A percentile compares a stretch with the other conserved stretches of the same genome.
These are phyloP conservation scores for Scheffersomyces insectosa DNA, from an alignment of 1,139 yeast species.

Conservation along the genomic window DNA sequence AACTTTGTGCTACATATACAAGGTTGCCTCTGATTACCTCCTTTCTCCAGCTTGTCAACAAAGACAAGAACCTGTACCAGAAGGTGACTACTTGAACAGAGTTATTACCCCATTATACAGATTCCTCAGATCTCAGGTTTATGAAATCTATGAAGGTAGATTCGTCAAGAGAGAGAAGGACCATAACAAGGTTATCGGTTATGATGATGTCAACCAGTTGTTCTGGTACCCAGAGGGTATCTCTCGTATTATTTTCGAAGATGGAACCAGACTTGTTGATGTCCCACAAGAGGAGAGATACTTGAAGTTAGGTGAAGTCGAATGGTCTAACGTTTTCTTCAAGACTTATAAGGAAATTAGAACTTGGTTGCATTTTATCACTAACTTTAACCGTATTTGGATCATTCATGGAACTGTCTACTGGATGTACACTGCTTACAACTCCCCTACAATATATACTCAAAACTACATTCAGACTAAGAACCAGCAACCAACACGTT, in stretches of 20 bases:
- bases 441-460: conserved; percentile 90
- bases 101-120: conserved; percentile 90
- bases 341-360: conserved; percentile 96
- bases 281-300: conserved; percentile 88
- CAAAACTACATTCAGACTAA: conserved; percentile 78
- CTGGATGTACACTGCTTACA: conserved; percentile 95
- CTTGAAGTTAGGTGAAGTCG: conserved; percentile 86
- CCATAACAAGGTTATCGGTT: conserved; percentile 92
- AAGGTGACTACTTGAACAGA: conserved; percentile 93
- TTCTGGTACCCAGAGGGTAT: conserved; percentile 99
- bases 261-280: conserved; percentile 89
- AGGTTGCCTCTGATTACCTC: conserved; percentile 88
- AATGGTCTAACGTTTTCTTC: conserved; percentile 90
- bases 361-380: conserved; percentile 95
- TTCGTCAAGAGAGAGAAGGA: conserved; percentile 97
- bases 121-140: conserved; percentile 91
- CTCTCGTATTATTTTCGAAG: conserved; percentile 85
- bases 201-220: conserved; percentile 97
- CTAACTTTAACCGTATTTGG: conserved; percentile 98
- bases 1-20: conserved; percentile 86
- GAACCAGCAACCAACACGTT: conserved; percentile 82
- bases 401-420: conserved; percentile 83
- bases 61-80: conserved; percentile 86
- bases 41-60: conserved; percentile 89
- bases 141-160: conserved; percentile 91